Conservation (phyloP, 2,329 filamentous ascomycete species). For the Aspergillus sp. region DNA sequence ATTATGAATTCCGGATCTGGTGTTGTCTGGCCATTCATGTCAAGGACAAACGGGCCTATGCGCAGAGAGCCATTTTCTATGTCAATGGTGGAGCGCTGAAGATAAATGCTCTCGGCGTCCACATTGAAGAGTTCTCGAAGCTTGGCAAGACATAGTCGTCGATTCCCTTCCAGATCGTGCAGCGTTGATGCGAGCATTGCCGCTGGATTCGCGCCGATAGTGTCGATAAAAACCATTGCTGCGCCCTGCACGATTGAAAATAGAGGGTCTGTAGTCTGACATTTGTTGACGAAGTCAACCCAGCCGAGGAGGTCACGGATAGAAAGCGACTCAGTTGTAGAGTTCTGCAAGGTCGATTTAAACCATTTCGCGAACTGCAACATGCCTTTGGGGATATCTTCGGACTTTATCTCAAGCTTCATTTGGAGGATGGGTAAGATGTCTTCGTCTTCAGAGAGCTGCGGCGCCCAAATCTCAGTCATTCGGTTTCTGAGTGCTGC, state of each 20-base stretch:
- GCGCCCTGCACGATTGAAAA: slow-evolving; percentile 76
- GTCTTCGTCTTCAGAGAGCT: slow-evolving; percentile 80
- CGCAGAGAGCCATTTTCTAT: slow-evolving; percentile 56
- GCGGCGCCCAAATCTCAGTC: slow-evolving; percentile 97
- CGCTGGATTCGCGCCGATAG: slow-evolving; percentile 90
- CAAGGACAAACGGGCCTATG: slow-evolving; percentile 74
- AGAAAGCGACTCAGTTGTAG: slow-evolving; percentile 75
- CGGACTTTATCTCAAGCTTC: slow-evolving; percentile 63
- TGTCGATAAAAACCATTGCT: slow-evolving; percentile 93
- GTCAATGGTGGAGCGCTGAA: slow-evolving; percentile 58
- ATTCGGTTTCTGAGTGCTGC: slow-evolving; percentile 94
- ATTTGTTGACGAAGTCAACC: slow-evolving; percentile 86
- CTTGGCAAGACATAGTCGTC: slow-evolving; percentile 69
- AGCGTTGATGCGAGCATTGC: slow-evolving; percentile 74
- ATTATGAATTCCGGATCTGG: slow-evolving; percentile 70
- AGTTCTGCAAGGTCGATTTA: slow-evolving; percentile 72
- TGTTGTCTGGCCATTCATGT: slow-evolving; percentile 50
- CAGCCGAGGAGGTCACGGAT: slow-evolving; percentile 90
- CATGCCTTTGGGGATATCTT: slow-evolving; percentile 65
- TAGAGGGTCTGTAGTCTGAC: slow-evolving; percentile 47
- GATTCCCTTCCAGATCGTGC: slow-evolving; percentile 68
- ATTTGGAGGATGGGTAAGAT: slow-evolving; percentile 80
- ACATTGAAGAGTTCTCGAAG: slow-evolving; percentile 65
- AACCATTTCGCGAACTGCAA: slow-evolving; percentile 94
- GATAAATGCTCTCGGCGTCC: slow-evolving; percentile 67